Evolutionary conservation across 139 green algal genomes (phyloP).

Genomic region (Desmodesmus armatus): DNA sequence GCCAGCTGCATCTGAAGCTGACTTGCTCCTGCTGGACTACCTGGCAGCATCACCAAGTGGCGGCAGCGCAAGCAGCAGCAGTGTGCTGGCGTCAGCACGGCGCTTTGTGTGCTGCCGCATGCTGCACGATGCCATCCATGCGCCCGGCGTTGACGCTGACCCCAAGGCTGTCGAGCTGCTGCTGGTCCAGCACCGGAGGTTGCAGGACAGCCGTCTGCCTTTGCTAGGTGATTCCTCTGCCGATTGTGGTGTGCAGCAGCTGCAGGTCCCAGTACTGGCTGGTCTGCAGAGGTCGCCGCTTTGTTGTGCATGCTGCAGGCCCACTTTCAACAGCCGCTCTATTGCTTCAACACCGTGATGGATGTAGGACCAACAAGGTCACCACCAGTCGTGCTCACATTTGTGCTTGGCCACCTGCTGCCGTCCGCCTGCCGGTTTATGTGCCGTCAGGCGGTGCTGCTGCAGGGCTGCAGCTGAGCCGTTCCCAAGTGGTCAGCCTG

Average conservation of each 20-base stretch:
- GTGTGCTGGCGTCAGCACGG: conserved; percentile 36
- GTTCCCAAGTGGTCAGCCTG: conserved; percentile 2
- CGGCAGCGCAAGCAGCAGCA: background rate
- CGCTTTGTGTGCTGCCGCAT: conserved; percentile 52
- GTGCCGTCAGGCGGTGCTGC: background rate
- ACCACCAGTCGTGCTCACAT: background rate
- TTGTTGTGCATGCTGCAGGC: background rate
- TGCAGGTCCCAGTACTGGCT: background rate
- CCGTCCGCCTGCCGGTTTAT: too few species aligned
- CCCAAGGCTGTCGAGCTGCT: conserved; percentile 12
- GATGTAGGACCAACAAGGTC: background rate
- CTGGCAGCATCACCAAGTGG: conserved; percentile 3
- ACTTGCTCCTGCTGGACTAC: conserved; percentile 36
- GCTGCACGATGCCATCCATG: conserved; percentile 37
- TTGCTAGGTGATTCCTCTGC: conserved; percentile 17
- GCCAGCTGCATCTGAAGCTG: background rate
- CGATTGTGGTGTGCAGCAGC: background rate
- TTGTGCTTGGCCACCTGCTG: too few species aligned
- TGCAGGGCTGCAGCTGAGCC: conserved; percentile 12
- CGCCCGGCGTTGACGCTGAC: background rate
- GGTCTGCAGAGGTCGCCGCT: background rate
- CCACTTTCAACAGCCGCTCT: background rate
- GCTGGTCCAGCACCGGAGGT: conserved; percentile 41
- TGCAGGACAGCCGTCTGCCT: conserved; percentile 25
- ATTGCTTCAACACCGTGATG: background rate